Evolutionary conservation across 805 yeast genomes (phyloP).

Genomic region (Clavispora vitiphila): DNA sequence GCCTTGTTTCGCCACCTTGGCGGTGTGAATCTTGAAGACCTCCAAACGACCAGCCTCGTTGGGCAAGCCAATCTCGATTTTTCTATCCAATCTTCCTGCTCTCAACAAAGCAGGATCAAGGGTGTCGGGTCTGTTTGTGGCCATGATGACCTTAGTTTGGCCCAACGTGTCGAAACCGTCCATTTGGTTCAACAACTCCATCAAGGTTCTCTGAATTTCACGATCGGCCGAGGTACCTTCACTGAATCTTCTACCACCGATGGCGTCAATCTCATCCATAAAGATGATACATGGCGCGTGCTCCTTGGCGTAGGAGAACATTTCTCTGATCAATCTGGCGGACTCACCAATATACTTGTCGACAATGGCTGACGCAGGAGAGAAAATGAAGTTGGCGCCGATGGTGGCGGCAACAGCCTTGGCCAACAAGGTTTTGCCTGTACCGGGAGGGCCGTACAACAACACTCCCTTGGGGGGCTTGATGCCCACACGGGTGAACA

Average conservation of each 20-base stretch:
- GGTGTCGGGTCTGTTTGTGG: slow-evolving; percentile 98
- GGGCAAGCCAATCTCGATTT: slow-evolving; percentile 92
- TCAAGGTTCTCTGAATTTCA: slow-evolving; percentile 94
- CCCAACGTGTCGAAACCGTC: slow-evolving; percentile 97
- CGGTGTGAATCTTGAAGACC: slow-evolving; percentile 87
- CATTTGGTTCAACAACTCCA: slow-evolving; percentile 97
- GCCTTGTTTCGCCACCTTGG: slow-evolving; percentile 82
- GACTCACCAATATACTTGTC: slow-evolving; percentile 98
- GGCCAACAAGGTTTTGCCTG: slow-evolving; percentile 93
- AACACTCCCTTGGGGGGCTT: slow-evolving; percentile 98
- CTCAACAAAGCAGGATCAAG: slow-evolving; percentile 94
- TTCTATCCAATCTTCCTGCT: slow-evolving; percentile 96
- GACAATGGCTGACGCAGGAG: slow-evolving; percentile 98
- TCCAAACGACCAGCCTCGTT: slow-evolving; percentile 94
- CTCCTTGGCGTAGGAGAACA: slow-evolving; percentile 96
- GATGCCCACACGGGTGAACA: slow-evolving; percentile 92
- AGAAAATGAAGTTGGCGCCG: slow-evolving; percentile 94
- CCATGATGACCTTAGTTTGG: slow-evolving; percentile 96
- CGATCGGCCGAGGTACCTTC: slow-evolving; percentile 99
- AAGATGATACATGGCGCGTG: slow-evolving; percentile 97
- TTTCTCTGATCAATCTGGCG: slow-evolving; percentile 92
- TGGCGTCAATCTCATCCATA: slow-evolving; percentile 98
- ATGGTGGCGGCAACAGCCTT: slow-evolving; percentile 98
- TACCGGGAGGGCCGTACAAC: slow-evolving; percentile 97
- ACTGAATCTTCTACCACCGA: slow-evolving; percentile 95